Base-by-base conservation (phyloP, 2,329 filamentous ascomycete genomes). In the Cordyceps javanica region DNA sequence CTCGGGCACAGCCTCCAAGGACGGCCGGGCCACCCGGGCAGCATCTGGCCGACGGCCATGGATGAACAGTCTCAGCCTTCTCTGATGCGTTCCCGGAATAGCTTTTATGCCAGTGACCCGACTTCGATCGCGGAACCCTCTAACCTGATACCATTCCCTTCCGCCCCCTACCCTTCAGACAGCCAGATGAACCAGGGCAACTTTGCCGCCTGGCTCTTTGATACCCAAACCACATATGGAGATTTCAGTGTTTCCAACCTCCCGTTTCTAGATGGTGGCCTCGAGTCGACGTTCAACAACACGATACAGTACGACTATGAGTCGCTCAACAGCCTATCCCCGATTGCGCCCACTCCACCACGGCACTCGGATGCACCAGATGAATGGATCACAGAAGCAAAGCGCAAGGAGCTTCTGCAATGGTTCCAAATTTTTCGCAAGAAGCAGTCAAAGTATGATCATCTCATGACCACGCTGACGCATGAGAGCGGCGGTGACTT, bases 121-220 rank as follows among this genome's bases (percentile, higher is more conserved):
- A 60, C 65, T 0, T 57, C 62, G 11, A 60, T 71, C 5, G 64
- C 70, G 2, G 70, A 74, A 16, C 67, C 71, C 16, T 63, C 71
- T 3, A 49, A 68, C 2, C 69, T 73, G 49, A 65, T 74, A 55
- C 58, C 72, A 16, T 66, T 66, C 23, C 42, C 61, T 6, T 53
- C 56, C 16, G 61, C 64, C 9, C 38, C 60, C 21, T 66, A 65
- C 49, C 44, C 62, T 16, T 49, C 68, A 1, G 73, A 75, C 11
- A 70, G 71, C 23, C 68, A 70, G 2, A 50, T 75, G 38, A 67
- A 66, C 3, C 70, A 72, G 28, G 73, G 75, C 26, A 78, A 77
- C 65, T 81, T 82, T 64, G 75, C 74, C 21, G 68, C 72, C 16
- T 82, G 79, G 79, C 68, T 82, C 3, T 81, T 82, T 60, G 75